Evolutionary conservation across 2,329 filamentous ascomycete species (phyloP), one percentile per base, ranked within the genome.

Genomic region (Exophiala bonariae): DNA sequence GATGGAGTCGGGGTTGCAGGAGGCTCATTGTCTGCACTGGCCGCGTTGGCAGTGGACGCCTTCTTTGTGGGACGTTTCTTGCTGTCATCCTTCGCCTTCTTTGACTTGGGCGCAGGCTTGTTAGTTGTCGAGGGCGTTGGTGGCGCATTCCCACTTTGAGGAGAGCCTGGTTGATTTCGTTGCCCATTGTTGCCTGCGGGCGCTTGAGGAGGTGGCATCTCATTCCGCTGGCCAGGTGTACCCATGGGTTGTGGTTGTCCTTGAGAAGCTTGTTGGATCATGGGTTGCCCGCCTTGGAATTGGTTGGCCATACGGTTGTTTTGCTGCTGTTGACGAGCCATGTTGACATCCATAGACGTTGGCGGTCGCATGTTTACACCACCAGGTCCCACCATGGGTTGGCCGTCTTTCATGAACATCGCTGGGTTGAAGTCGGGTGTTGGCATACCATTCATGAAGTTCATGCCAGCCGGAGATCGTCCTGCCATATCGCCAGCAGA

Each of bases 61-160:
- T 74, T 73, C 66, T 76, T 76, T 36, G 62, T 53, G 19, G 68
- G 61, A 71, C 80, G 79, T 55, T 70, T 71, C 49, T 56, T 58
- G 47, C 44, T 58, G 26, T 30, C 43, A 51, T 79, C 76, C 5
- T 67, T 66, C 26, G 73, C 72, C 63, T 82, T 81, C 70, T 83
- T 83, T n/a, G 59, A 58, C 62, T 81, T 83, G 76, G 78, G 40
- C 74, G 76, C n/a, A 65, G 71, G 60, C 73, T 79, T 85, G 61
- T 75, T 78, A n/a, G 68, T 59, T 62, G 81, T 80, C 50, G 77
- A 79, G 2, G 82, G 82, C 4, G 82, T 85, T 4, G 81, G 81
- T 13, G 81, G 80, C 16, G 79, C 79, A 45, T 70, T 67, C 14
- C 59, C 57, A 34, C 61, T 64, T n/a, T 66, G 67, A 39, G 73